Base-by-base conservation (phyloP, 495 filamentous ascomycete genomes). In the Saxophila tyrrhenica region DNA sequence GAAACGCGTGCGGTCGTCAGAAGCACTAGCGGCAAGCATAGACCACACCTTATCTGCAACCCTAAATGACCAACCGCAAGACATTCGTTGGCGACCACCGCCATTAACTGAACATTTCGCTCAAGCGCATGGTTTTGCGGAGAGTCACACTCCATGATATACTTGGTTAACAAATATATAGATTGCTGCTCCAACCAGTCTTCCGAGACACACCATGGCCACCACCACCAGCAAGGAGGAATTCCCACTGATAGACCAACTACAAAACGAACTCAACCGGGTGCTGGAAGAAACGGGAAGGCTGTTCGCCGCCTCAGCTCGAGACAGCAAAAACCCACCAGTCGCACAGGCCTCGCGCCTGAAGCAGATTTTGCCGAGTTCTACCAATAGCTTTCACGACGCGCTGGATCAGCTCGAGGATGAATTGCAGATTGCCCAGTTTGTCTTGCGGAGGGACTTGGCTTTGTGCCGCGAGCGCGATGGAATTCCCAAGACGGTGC, bases 391-490 rank as follows among this genome's bases (percentile, higher is more conserved):
- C 21, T 48, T 48, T 17, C 45, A 48, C 24, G 8, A 11, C 9
- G 45, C 45, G 3, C 17, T 48, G 45, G 45, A 48, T 21, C 21
- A 48, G 20, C 45, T 48, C 10, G 45, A 48, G 20, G 45, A 48
- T 24, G 45, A 48, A 48, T 21, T 48, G 51, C 48, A 60, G 49
- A 13, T 46, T 3, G 58, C 58, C 20, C 24, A 53, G 32, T 8
- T 23, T n/a, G 54, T 61, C 13, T 57, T 61, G 58, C 58, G 58
- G 11, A 50, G 58, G 8, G 58, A 61, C 41, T 42, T 61, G 17
- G 54, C 54, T 19, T 15, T 51, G 0, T 44, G 24, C 17, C 48
- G 58, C 15, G 54, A 61, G 19, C 38, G 24, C 15, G 22, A 51
- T 16, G 39, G 25, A 9, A 7, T 16, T 3, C 38, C 47, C 2